Evolutionary conservation across 495 filamentous ascomycete genomes (phyloP), one percentile per base, ranked within the genome.

Genomic region (Aspergillus biplanus): DNA sequence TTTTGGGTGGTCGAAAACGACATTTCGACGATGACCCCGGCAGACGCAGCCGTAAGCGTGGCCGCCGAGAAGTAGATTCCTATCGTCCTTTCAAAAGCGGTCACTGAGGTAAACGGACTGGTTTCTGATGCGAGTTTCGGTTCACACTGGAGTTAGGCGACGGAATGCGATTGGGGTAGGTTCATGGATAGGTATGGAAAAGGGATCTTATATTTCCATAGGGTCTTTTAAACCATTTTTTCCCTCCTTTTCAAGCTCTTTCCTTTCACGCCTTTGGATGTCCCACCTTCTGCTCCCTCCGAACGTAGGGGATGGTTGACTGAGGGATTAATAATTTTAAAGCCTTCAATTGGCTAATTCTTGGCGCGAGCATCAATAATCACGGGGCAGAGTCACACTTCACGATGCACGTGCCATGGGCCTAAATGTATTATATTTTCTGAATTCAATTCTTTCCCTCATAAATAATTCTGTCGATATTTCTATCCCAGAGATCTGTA

Each of bases 1-100:
- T 81, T 31, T 69, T 70, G 12, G 78, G 78, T n/a, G 79, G 80
- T 18, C 75, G 76, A 15, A 79, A 81, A 64, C 70, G 80, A 8
- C 72, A 71, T 55, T 82, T 82, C 44, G 80, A 82, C 31, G 59
- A 59, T 16, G 52, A 46, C 5, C 16, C 18, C 16, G 55, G 16
- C 9, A 65, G 52, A 56, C 48, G 37, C 35, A 27, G 15, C 16
- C 58, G 56, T 3, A 66, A 52, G 46, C 62, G 54, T 35, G 27
- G 35, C 47, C 49, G 50, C 16, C 60, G 63, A 13, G 32, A 42
- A 9, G 31, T 65, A 11, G 62, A 66, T 55, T 69, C 69, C 6
- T 73, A 69, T 54, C 71, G 67, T 34, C 68, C 68, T 49, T 31
- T 13, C 7, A n/a, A 16, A 27, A n/a, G 18, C 15, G 34, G 46